phyloP scores from a whole-genome alignment of 2,329 filamentous ascomycete species.

The Diplodia sapinea region DNA sequence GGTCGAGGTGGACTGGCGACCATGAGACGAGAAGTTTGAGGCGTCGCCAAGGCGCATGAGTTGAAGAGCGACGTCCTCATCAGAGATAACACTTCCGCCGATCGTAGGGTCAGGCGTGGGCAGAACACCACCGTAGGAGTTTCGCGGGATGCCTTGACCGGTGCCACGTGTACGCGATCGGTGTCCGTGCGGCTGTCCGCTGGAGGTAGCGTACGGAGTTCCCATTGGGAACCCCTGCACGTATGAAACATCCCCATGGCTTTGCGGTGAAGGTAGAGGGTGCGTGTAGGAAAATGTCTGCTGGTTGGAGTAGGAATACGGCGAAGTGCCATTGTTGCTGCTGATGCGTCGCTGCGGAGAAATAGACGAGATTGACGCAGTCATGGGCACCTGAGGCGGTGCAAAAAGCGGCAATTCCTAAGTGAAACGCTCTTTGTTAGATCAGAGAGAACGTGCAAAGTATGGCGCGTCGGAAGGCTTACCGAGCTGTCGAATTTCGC shows the following conservation, averaged over 20 bases:
- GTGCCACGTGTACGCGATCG: slow-evolving; percentile 46
- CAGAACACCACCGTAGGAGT: slow-evolving; percentile 54
- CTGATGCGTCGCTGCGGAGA: slow-evolving; percentile 85
- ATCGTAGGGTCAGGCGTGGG: slow-evolving; percentile 97
- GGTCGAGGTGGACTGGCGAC: slow-evolving; percentile 90
- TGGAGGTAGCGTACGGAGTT: slow-evolving; percentile 47
- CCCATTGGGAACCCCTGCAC: slow-evolving; percentile 41
- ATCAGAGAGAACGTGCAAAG: slow-evolving; percentile 32
- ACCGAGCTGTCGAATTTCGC: slow-evolving; percentile 97
- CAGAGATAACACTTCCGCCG: slow-evolving; percentile 87
- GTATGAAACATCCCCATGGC: slow-evolving; percentile 58
- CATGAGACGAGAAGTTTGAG: slow-evolving; percentile 84
- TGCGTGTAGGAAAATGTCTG: slow-evolving; percentile 80
- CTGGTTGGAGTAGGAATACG: slow-evolving; percentile 76
- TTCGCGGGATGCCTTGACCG: slow-evolving; percentile 49
- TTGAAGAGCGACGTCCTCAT: slow-evolving; percentile 97
- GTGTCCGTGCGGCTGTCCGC: slow-evolving; percentile 42
- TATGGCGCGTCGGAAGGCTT: slow-evolving; percentile 55
- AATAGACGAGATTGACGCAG: slow-evolving; percentile 95
- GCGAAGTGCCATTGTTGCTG: slow-evolving; percentile 72
- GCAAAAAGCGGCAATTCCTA: slow-evolving; percentile 96
- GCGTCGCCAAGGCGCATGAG: slow-evolving; percentile 95
- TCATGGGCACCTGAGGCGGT: slow-evolving; percentile 77
- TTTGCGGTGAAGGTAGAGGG: slow-evolving; percentile 83
- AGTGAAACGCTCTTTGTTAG: slow-evolving; percentile 33